Evolutionary conservation across 2,329 filamentous ascomycete genomes (phyloP).

Genomic region (Alternaria rosae): DNA sequence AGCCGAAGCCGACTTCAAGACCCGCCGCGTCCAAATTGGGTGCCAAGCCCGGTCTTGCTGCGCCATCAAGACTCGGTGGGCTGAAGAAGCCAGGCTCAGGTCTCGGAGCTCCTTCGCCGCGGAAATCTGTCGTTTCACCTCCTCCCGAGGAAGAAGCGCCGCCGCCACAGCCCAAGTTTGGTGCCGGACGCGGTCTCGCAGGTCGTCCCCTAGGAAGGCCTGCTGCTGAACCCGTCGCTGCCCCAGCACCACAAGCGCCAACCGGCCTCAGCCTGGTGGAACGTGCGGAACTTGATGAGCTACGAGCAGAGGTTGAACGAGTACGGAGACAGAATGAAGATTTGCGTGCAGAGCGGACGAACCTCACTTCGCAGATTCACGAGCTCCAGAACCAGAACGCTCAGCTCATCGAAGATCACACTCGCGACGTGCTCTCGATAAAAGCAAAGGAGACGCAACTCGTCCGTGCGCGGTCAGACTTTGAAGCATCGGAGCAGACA

Average conservation of each 20-base stretch:
- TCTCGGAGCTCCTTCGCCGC: conserved; percentile 49
- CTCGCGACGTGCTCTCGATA: conserved; percentile 91
- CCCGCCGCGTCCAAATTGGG: conserved; percentile 52
- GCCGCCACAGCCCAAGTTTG: conserved; percentile 65
- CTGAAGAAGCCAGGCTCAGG: conserved; percentile 53
- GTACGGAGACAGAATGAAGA: conserved; percentile 80
- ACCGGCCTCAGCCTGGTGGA: conserved; percentile 80
- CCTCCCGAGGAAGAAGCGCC: conserved; percentile 54
- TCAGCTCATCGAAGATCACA: conserved; percentile 95
- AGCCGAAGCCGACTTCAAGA: conserved; percentile 66
- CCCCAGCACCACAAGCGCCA: conserved; percentile 56
- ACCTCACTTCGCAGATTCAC: conserved; percentile 84
- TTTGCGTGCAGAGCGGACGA: conserved; percentile 79
- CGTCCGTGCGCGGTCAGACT: conserved; percentile 87
- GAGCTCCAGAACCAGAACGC: conserved; percentile 98
- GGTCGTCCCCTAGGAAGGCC: conserved; percentile 87
- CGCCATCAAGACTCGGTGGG: conserved; percentile 49
- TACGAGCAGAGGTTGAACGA: conserved; percentile 82
- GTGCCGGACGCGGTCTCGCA: conserved; percentile 76
- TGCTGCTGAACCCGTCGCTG: conserved; percentile 68
- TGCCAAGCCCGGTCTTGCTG: conserved; percentile 50
- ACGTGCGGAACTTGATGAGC: conserved; percentile 88
- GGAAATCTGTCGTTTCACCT: conserved; percentile 56
- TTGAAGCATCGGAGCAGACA: conserved; percentile 84
- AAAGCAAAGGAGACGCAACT: conserved; percentile 98